Conservation (phyloP, 345 rosid species). For the Eucalyptus viminalis region DNA sequence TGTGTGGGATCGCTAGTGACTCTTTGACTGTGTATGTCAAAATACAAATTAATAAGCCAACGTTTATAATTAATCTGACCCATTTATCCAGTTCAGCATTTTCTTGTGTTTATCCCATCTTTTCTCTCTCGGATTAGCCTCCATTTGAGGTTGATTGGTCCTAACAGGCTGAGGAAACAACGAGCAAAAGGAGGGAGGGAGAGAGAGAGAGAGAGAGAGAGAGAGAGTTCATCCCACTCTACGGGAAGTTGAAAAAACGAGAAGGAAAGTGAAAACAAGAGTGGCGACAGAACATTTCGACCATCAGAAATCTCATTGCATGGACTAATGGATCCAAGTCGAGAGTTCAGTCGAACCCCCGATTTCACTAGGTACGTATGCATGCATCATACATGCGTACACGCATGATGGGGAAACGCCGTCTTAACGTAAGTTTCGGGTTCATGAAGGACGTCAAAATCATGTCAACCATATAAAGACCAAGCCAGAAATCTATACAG, state of each 20-base stretch:
- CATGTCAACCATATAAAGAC: background rate
- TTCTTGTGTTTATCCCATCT: background rate
- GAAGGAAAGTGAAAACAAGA: background rate
- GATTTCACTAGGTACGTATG: background rate
- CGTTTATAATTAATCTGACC: background rate
- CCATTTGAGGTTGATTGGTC: background rate
- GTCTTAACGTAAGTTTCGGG: background rate
- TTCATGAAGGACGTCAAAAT: background rate
- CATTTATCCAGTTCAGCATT: background rate
- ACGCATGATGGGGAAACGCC: background rate
- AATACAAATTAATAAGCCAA: background rate
- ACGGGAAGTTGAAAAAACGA: background rate
- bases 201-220: too few relatives aligned
- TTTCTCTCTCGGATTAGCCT: background rate
- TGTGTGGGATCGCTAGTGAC: background rate
- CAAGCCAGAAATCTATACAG: background rate
- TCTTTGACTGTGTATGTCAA: too few relatives aligned
- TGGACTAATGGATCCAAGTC: background rate
- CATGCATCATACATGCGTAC: background rate
- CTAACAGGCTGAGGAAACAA: background rate
- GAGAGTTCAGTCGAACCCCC: background rate
- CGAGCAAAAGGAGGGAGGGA: background rate
- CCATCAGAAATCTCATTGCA: background rate
- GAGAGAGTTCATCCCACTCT: background rate
- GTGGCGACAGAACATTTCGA: background rate